Percentiles rank a stretch among this genome's conserved stretches.
Conservation (phyloP, 192 early-diverging fungal genomes). For the Diversispora epigaea region DNA sequence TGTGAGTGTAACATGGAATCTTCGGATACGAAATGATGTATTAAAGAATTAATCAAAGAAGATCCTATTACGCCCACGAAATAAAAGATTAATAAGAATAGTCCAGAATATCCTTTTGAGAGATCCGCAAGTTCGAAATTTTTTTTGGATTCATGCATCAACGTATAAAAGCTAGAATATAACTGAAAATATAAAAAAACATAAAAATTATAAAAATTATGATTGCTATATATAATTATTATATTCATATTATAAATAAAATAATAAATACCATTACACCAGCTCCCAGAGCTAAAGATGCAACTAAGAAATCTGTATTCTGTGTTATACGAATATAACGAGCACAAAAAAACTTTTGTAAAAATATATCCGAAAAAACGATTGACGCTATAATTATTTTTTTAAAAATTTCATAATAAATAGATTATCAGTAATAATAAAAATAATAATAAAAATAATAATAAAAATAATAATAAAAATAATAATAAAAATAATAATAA, state of each 20-base stretch:
- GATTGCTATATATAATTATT: neutral
- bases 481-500: constrained; percentile 1
- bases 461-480: no score
- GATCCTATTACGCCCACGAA: constrained; percentile 22
- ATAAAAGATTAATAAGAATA: neutral
- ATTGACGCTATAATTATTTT: constrained; percentile 25
- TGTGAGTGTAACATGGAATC: neutral
- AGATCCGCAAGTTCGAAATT: neutral
- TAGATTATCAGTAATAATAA: no score
- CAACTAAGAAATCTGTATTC: constrained; percentile 43
- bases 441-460: no score
- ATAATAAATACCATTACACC: constrained; percentile 42
- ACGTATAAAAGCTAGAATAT: constrained; percentile 4
- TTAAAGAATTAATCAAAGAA: neutral
- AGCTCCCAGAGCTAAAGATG: constrained; percentile 43
- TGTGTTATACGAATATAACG: constrained; percentile 37
- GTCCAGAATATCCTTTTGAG: neutral
- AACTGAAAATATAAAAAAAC: constrained; percentile 1
- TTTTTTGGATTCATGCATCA: constrained; percentile 6
- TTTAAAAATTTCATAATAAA: no score
- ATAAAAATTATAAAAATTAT: neutral
- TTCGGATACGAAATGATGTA: neutral
- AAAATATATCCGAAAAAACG: constrained; percentile 42
- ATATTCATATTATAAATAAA: neutral
- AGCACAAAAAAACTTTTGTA: constrained; percentile 34